These are phyloP conservation scores for Sanghuangporus sanghuang DNA, from an alignment of 1,284 basidiomycete species.

Conservation along the genomic window DNA sequence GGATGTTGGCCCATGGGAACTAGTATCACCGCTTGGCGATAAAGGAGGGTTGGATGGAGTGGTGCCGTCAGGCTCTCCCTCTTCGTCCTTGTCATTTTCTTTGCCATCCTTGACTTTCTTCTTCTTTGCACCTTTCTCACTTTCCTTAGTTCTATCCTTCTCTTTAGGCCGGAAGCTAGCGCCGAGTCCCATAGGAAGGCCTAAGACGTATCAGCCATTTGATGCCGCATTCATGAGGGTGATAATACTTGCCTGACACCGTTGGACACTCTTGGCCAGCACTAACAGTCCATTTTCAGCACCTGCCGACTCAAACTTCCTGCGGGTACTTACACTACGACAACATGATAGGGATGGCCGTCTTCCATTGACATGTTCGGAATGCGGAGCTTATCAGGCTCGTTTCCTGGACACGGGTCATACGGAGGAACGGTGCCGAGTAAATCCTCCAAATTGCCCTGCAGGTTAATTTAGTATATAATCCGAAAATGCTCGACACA, in stretches of 20 bases:
- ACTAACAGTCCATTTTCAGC: constrained; percentile 32
- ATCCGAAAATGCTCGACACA: not conserved
- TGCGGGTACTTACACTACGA: constrained; percentile 56
- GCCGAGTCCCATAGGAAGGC: constrained; percentile 70
- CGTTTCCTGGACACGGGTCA: constrained; percentile 28
- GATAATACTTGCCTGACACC: constrained; percentile 43
- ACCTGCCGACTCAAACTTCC: constrained; percentile 7
- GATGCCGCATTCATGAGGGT: not conserved
- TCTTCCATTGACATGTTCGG: constrained; percentile 48
- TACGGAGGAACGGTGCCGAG: constrained; percentile 62
- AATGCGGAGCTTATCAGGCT: constrained; percentile 29
- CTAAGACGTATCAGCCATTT: constrained; percentile 28
- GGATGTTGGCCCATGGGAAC: constrained; percentile 2
- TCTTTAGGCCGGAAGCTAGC: constrained; percentile 63
- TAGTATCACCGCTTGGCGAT: not conserved
- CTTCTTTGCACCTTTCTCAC: constrained; percentile 31
- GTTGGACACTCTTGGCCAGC: constrained; percentile 84
- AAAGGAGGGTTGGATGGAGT: not conserved
- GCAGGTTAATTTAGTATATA: constrained; percentile 10
- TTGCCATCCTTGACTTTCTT: constrained; percentile 24
- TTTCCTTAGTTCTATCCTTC: constrained; percentile 42
- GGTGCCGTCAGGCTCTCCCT: not conserved
- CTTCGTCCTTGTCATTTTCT: constrained; percentile 13
- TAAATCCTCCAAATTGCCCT: constrained; percentile 76
- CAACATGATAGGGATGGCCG: constrained; percentile 73